Evolutionary conservation across 176 grass and related monocot genomes (phyloP), one percentile per base, ranked within the genome.

Genomic region (Elaeis guineensis): DNA sequence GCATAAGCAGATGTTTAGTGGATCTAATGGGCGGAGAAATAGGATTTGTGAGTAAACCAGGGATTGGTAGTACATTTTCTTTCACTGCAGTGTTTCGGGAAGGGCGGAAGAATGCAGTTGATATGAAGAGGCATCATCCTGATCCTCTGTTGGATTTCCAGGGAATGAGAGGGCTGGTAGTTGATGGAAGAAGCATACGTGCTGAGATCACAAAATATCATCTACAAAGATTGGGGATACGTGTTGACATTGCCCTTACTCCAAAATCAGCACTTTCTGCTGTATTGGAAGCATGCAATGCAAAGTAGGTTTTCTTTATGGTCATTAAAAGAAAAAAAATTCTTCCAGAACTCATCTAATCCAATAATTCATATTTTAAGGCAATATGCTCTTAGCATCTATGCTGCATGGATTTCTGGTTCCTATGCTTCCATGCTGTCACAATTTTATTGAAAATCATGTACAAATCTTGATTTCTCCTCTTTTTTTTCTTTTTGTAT

Each of bases 1-100:
- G 79, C 73, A 90, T 90, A 62, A 90, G 78, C n/a, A 90, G 82
- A 76, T 51, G 75, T 49, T 82, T 90, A 26, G 87, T 86, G 48
- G 76, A 79, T 57, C 57, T 90, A 53, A 90, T 90, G 87, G 76
- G 79, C 21, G 82, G 78, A 58, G 62, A 79, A 71, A 66, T 85
- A 64, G 63, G 71, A 0, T 82, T 90, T 72, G 63, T 58, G 17
- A 82, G 78, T 69, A 76, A 79, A 51, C 58, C 79, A 19, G 67
- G 55, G 52, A 72, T 82, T 67, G 82, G 87, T 15, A 86, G 82
- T 76, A 90, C 87, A 28, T 90, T 90, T 79, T 83, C 73, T 52
- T 91, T 91, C 74, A 86, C 82, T 79, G 83, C 83, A 60, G 62
- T 75, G 64, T 86, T 80, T 56, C 76, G 52, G 55, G 71, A 75